These are phyloP conservation scores for Saccharomycopsis fibuligera DNA, from an alignment of 805 yeast species.

Conservation along the genomic window DNA sequence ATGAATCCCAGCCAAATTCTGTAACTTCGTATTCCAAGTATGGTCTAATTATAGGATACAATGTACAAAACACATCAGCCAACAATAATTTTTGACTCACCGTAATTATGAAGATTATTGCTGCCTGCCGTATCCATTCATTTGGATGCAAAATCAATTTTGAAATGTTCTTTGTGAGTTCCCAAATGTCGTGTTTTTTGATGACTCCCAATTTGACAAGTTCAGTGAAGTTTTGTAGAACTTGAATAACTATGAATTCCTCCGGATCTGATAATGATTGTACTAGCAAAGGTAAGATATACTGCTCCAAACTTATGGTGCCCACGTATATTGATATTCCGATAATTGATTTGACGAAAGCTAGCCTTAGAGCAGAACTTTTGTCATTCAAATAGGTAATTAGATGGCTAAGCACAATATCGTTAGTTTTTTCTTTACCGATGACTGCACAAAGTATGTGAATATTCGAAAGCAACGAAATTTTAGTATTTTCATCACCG, in stretches of 20 bases:
- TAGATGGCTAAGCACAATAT: slow-evolving; percentile 79
- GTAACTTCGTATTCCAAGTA: slow-evolving; percentile 72
- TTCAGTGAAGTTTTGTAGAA: slow-evolving; percentile 52
- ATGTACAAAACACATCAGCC: slow-evolving; percentile 78
- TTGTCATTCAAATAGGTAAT: slow-evolving; percentile 87
- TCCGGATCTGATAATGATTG: slow-evolving; percentile 84
- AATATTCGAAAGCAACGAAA: slow-evolving; percentile 65
- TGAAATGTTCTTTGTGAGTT: slow-evolving; percentile 42
- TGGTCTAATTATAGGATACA: slow-evolving; percentile 74
- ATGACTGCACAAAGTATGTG: slow-evolving; percentile 72
- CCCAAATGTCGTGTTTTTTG: slow-evolving; percentile 46
- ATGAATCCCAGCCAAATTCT: slow-evolving; percentile 56
- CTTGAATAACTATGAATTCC: slow-evolving; percentile 70
- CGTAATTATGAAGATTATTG: slow-evolving; percentile 53
- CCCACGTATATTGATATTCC: slow-evolving; percentile 79
- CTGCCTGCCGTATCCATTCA: slow-evolving; percentile 71
- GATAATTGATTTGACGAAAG: slow-evolving; percentile 65
- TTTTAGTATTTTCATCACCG: slow-evolving; percentile 61
- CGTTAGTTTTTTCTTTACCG: slow-evolving; percentile 85
- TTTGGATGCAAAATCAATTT: slow-evolving; percentile 79
- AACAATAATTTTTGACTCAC: slow-evolving; percentile 56
- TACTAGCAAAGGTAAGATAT: slow-evolving; percentile 73
- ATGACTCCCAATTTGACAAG: slow-evolving; percentile 53
- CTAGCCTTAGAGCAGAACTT: slow-evolving; percentile 57
- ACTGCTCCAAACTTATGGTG: slow-evolving; percentile 74